Evolutionary conservation across 192 early-diverging fungal species (phyloP).

Genomic region (Coemansia sp.): DNA sequence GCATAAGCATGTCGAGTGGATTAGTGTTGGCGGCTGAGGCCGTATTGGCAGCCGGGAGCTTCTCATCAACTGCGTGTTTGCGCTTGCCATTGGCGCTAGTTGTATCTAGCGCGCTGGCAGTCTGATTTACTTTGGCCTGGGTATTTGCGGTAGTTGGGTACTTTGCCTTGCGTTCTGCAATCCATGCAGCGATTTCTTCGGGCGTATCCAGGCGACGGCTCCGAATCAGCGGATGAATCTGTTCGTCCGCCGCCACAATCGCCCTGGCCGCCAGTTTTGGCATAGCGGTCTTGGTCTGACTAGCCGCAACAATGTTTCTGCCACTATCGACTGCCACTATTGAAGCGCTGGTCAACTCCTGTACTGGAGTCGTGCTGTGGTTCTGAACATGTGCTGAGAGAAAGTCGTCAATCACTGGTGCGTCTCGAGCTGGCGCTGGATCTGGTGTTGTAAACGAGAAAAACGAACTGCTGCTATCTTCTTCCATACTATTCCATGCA

Average conservation of each 20-base stretch:
- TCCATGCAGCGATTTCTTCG: constrained; percentile 83
- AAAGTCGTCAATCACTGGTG: constrained; percentile 25
- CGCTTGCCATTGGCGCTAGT: constrained; percentile 11
- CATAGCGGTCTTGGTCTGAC: not conserved
- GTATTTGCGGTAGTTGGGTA: constrained; percentile 79
- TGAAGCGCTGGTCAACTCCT: not conserved
- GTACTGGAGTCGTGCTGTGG: not conserved
- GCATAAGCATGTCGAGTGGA: constrained; percentile 25
- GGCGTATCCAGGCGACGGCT: constrained; percentile 58
- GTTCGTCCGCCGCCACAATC: constrained; percentile 5
- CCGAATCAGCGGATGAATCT: constrained; percentile 53
- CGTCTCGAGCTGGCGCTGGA: not conserved
- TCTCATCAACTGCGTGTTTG: not conserved
- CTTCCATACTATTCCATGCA: constrained; percentile 10
- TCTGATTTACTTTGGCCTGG: constrained; percentile 54
- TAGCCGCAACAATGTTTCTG: not conserved
- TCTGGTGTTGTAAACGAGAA: constrained; percentile 18
- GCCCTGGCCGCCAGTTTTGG: not conserved
- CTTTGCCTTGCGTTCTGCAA: constrained; percentile 74
- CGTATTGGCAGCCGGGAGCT: not conserved
- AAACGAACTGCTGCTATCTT: not conserved
- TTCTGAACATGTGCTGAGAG: constrained; percentile 16
- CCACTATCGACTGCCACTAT: not conserved
- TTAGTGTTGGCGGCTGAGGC: constrained; percentile 4
- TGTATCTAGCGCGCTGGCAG: not conserved